phyloP scores from a whole-genome alignment of 805 yeast genomes.

The Suhomyces sp. region DNA sequence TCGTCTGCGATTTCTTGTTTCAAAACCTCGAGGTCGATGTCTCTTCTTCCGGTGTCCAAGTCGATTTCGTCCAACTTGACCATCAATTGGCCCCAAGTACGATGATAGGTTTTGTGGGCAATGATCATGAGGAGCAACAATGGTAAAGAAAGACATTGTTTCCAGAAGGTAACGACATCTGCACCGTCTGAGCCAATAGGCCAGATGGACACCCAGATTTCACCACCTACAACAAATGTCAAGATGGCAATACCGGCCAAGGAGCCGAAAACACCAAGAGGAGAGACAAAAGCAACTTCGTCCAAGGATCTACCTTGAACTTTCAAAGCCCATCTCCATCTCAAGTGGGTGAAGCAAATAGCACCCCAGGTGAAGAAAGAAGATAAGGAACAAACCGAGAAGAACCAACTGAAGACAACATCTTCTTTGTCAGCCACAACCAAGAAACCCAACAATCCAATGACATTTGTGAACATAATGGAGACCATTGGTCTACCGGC shows the following conservation, averaged over 20 bases:
- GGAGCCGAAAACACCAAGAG: slow-evolving; percentile 38
- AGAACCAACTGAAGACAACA: slow-evolving; percentile 39
- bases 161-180: slow-evolving; percentile 43
- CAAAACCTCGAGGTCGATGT: slow-evolving; percentile 33
- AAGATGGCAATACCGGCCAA: slow-evolving; percentile 30
- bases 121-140: slow-evolving; percentile 42
- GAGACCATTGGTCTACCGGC: slow-evolving; percentile 44
- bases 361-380: slow-evolving; percentile 42
- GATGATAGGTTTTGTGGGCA: slow-evolving; percentile 37
- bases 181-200: slow-evolving; percentile 29
- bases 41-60: slow-evolving; percentile 44
- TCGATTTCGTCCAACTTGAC: slow-evolving; percentile 36
- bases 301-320: slow-evolving; percentile 32
- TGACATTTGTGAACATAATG: slow-evolving; percentile 26
- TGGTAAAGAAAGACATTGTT: slow-evolving; percentile 44
- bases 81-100: slow-evolving; percentile 26
- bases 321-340: slow-evolving; percentile 39
- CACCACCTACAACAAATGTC: slow-evolving; percentile 33
- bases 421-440: slow-evolving; percentile 30
- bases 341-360: slow-evolving; percentile 38
- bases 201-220: slow-evolving; percentile 39
- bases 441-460: slow-evolving; percentile 42
- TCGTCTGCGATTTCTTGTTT: slow-evolving; percentile 43
- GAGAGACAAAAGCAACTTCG: slow-evolving; percentile 34
- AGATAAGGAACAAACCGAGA: slow-evolving; percentile 40